Evolutionary conservation across 139 green algal genomes (phyloP).

Genomic region (Eudorina sp.): DNA sequence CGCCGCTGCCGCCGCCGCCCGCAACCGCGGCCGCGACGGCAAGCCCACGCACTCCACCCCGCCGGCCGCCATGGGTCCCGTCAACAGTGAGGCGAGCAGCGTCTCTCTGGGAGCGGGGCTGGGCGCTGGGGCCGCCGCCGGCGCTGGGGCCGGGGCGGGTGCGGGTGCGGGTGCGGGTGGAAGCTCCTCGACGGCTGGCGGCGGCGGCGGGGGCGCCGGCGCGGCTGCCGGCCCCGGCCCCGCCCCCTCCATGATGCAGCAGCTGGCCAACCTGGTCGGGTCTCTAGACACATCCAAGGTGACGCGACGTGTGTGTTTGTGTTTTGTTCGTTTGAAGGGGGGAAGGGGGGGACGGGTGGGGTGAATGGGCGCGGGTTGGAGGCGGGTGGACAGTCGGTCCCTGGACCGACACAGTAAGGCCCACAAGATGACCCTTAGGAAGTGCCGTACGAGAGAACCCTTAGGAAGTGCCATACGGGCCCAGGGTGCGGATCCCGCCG

Average conservation of each 20-base stretch:
- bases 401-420: too few species aligned
- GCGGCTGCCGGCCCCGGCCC: too few species aligned
- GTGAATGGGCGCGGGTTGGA: too few species aligned
- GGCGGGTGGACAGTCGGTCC: too few species aligned
- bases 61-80: not conserved
- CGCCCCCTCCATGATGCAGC: not conserved
- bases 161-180: not conserved
- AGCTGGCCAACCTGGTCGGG: constrained; percentile 17
- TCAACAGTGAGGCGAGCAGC: not conserved
- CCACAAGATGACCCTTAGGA: too few species aligned
- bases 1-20: not conserved
- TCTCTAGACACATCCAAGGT: not conserved
- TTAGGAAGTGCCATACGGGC: not conserved
- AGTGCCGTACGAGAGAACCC: not conserved
- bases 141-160: not conserved
- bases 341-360: not conserved
- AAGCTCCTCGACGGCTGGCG: not conserved
- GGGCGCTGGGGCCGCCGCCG: not conserved
- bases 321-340: not conserved
- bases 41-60: not conserved
- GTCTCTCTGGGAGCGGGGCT: not conserved
- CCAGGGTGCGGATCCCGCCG: too few species aligned
- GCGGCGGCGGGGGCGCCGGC: not conserved
- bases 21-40: not conserved
- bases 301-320: not conserved